Conservation (phyloP, 768 basidiomycete species). For the Lepiota brunneoincarnata region DNA sequence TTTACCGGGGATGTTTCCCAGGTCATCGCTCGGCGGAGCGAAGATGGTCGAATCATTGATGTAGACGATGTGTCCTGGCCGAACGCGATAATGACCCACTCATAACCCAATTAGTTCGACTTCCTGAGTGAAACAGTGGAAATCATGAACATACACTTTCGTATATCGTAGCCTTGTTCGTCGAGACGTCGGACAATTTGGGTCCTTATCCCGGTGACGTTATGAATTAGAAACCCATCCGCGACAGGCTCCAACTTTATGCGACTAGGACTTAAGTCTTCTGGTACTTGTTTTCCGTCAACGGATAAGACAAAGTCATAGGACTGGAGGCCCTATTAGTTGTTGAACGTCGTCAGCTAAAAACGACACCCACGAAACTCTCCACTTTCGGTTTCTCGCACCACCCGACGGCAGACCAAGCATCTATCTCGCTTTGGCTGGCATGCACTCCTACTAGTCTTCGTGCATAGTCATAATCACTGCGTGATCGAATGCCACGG, state of each 20-base stretch:
- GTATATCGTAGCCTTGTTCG: constrained; percentile 82
- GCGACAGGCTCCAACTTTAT: constrained; percentile 60
- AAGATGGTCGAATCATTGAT: constrained; percentile 65
- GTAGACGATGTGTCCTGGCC: constrained; percentile 79
- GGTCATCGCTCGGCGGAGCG: constrained; percentile 25
- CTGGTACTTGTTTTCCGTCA: constrained; percentile 48
- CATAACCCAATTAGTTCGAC: constrained; percentile 7
- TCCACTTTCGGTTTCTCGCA: constrained; percentile 71
- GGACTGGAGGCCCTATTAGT: constrained; percentile 41
- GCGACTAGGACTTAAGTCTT: constrained; percentile 68
- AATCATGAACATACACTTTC: constrained; percentile 56
- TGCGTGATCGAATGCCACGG: constrained; percentile 67
- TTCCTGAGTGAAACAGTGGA: background rate
- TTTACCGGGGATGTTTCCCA: constrained; percentile 22
- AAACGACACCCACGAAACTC: constrained; percentile 53
- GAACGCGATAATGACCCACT: constrained; percentile 84
- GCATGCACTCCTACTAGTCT: constrained; percentile 57
- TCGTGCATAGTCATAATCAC: constrained; percentile 81
- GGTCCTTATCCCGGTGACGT: constrained; percentile 75
- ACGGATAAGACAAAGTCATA: constrained; percentile 81
- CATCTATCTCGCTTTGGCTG: constrained; percentile 44
- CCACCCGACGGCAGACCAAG: constrained; percentile 72
- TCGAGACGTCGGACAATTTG: constrained; percentile 80
- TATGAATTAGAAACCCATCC: constrained; percentile 74
- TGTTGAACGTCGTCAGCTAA: background rate